Conservation (phyloP, 768 basidiomycete species). For the Phylloporus sp. region DNA sequence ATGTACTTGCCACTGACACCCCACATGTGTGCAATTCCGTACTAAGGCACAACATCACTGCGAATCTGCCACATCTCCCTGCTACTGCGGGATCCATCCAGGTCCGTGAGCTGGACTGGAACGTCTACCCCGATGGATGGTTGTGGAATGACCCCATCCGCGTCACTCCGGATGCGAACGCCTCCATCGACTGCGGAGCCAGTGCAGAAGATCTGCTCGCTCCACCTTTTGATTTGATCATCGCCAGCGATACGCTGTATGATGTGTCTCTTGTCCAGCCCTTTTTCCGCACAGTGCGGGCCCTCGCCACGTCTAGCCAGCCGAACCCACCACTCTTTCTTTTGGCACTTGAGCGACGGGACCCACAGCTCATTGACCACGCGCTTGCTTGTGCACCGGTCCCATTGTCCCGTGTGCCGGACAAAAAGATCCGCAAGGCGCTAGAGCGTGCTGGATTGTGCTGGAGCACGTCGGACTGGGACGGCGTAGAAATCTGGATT, state of each 20-base stretch:
- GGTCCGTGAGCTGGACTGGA: conserved; percentile 70
- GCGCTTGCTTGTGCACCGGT: conserved; percentile 62
- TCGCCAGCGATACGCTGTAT: conserved; percentile 84
- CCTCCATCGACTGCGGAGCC: conserved; percentile 14
- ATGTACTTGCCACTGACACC: conserved; percentile 75
- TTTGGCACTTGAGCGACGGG: conserved; percentile 72
- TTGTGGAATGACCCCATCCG: conserved; percentile 40
- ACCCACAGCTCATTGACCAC: conserved; percentile 56
- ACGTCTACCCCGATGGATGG: conserved; percentile 50
- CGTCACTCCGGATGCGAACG: conserved; percentile 32
- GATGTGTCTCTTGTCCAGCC: conserved; percentile 54
- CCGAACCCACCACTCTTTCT: conserved; percentile 20
- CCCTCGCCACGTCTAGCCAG: conserved; percentile 35
- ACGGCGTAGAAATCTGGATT: conserved; percentile 76
- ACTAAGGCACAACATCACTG: conserved; percentile 54
- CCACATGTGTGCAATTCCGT: conserved; percentile 58
- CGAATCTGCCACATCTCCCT: conserved; percentile 36
- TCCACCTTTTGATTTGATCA: conserved; percentile 70
- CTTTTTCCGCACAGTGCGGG: conserved; percentile 62
- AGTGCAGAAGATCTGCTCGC: conserved; percentile 25
- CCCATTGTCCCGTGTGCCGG: conserved; percentile 51
- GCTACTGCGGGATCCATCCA: conserved; percentile 43
- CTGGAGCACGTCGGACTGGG: conserved; percentile 73
- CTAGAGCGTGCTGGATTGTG: conserved; percentile 51
- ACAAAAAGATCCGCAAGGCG: conserved; percentile 53